Evolutionary conservation across 202 grass and related monocot genomes (phyloP), one percentile per base, ranked within the genome.

Genomic region (Cymbopogon flexuosus): DNA sequence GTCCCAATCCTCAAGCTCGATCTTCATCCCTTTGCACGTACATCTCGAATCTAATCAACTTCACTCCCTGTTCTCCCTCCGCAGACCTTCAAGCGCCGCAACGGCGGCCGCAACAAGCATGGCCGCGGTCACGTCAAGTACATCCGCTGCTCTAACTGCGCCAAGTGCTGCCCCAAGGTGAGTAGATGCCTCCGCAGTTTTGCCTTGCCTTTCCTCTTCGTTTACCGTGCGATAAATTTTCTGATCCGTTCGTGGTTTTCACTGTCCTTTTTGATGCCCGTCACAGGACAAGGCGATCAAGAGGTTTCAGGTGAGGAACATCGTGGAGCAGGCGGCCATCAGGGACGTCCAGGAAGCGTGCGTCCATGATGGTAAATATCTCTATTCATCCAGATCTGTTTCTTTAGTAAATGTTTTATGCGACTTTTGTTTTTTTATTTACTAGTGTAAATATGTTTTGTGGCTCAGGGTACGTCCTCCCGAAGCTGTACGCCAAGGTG

Each of bases 81-180:
- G 12, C 70, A 86, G 86, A 88, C 86, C 21, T 84, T 88, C 75
- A 88, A 88, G 86, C 74, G 86, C 54, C 63, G 86, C 42, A 88
- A 88, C 63, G 86, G 81, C 68, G 86, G 86, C 10, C 86, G 81
- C 68, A 88, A 84, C 86, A 88, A 88, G 81, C 86, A 88, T 46
- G 86, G 86, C 65, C 86, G 86, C 52, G 86, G 86, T 75, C 86
- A 88, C 34, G 86, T 88, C 67, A 88, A 79, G 39, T 84, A 79
- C 80, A 84, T 88, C 86, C 86, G 86, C 60, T 88, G 86, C 86
- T 83, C 79, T 56, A 83, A 88, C 81, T 88, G 86, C 75, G 86
- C 72, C 30, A 88, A 84, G 72, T 88, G 81, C 86, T 84, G 81
- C 86, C 86, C 86, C 21, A 88, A 88, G 80, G 80, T 83, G 35